Percentiles rank a stretch among this genome's conserved stretches.
Conservation (phyloP, 2,329 filamentous ascomycete genomes). For the Pezizomycotina sp. region DNA sequence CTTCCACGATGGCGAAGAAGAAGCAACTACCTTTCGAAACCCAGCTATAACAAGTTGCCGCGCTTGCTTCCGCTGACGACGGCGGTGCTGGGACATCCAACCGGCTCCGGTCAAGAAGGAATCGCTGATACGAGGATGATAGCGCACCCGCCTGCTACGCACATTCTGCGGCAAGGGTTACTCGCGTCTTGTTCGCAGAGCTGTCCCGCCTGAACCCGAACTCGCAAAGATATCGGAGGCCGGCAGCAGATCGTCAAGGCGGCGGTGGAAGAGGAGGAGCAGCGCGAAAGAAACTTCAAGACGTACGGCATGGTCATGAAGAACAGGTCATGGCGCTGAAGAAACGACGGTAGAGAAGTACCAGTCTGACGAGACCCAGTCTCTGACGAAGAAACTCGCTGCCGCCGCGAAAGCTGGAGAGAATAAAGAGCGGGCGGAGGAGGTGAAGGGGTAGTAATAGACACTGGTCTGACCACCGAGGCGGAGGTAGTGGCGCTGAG, state of each 20-base stretch:
- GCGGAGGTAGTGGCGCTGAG: constrained; percentile 53
- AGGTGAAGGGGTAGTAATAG: constrained; percentile 32
- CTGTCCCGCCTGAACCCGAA: constrained; percentile 51
- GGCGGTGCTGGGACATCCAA: too few species aligned
- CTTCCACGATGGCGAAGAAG: too few species aligned
- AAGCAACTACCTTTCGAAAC: constrained; percentile 7
- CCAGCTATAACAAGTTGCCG: constrained; percentile 5
- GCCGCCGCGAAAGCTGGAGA: constrained; percentile 52
- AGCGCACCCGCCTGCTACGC: constrained; percentile 34
- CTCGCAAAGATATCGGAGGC: constrained; percentile 37
- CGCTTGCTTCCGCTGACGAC: too few species aligned
- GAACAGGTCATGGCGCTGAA: constrained; percentile 60
- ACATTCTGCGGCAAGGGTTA: constrained; percentile 41
- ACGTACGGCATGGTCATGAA: constrained; percentile 78
- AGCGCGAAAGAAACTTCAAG: constrained; percentile 46
- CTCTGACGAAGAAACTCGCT: constrained; percentile 51
- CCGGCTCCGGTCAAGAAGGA: too few species aligned
- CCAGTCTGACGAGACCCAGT: too few species aligned
- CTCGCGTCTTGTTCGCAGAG: constrained; percentile 49
- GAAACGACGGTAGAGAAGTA: too few species aligned
- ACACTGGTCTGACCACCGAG: constrained; percentile 49
- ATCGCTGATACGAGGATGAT: constrained; percentile 22
- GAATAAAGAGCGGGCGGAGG: constrained; percentile 28
- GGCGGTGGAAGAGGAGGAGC: constrained; percentile 65
- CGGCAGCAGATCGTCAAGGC: constrained; percentile 47